These are phyloP conservation scores for Butyriboletus loyo DNA, from an alignment of 768 basidiomycete genomes.

Conservation along the genomic window DNA sequence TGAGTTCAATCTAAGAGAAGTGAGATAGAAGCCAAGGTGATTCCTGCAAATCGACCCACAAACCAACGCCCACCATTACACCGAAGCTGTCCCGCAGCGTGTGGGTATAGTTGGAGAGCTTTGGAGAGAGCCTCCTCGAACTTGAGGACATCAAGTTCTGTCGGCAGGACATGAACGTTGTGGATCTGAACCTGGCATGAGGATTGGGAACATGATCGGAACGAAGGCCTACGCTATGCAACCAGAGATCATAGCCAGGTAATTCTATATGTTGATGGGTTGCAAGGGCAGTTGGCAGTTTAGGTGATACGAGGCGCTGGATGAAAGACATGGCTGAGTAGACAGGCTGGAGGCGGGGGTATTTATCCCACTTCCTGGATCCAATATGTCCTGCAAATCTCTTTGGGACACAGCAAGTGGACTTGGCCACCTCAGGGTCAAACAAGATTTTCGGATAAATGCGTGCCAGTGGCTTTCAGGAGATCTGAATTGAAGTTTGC, in stretches of 20 bases:
- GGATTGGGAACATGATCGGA: not conserved
- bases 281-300: conserved; percentile 15
- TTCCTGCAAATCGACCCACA: conserved; percentile 10
- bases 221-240: conserved; percentile 11
- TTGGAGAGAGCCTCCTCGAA: conserved; percentile 26
- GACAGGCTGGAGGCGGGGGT: not conserved
- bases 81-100: conserved; percentile 23
- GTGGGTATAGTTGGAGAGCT: conserved; percentile 24
- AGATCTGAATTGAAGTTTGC: not conserved
- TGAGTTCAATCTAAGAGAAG: conserved; percentile 20
- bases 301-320: conserved; percentile 18
- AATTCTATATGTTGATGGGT: conserved; percentile 9
- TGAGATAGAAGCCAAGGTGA: not conserved
- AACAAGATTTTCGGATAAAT: not conserved
- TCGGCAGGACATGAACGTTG: conserved; percentile 20
- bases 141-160: conserved; percentile 8
- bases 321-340: conserved; percentile 11
- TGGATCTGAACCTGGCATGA: conserved; percentile 12
- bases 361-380: not conserved
- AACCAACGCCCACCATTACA: conserved; percentile 12
- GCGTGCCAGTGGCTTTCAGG: not conserved
- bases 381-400: not conserved
- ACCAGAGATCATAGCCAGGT: conserved; percentile 24
- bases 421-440: not conserved
- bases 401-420: not conserved